Evolutionary conservation across 2,329 filamentous ascomycete species (phyloP).

Genomic region (Diaporthe citriasiana): DNA sequence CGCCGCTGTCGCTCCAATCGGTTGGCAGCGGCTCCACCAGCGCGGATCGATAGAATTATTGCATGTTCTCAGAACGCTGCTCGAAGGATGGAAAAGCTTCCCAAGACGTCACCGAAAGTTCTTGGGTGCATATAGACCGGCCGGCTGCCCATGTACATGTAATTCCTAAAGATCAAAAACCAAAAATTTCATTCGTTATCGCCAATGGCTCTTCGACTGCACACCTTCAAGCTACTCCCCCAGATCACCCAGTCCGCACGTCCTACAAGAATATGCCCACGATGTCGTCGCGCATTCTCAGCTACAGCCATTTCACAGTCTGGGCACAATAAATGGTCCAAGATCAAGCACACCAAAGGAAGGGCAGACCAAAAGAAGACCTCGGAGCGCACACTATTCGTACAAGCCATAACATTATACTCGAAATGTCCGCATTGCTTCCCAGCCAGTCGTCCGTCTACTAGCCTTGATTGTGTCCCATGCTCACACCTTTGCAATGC

Average conservation of each 20-base stretch:
- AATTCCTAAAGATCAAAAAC: neutral
- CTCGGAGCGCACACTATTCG: constrained; percentile 75
- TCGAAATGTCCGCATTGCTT: constrained; percentile 73
- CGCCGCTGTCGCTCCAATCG: constrained; percentile 37
- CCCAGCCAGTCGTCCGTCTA: constrained; percentile 29
- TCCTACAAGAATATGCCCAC: constrained; percentile 55
- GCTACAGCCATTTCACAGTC: constrained; percentile 63
- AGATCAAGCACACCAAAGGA: constrained; percentile 95
- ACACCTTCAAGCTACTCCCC: constrained; percentile 24
- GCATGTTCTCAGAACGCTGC: neutral
- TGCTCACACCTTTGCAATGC: constrained; percentile 37
- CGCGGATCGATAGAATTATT: constrained; percentile 37
- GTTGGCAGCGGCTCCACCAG: constrained; percentile 40
- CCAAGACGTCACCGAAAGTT: constrained; percentile 6
- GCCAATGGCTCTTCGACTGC: constrained; percentile 36
- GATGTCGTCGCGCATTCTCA: constrained; percentile 64
- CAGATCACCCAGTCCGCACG: constrained; percentile 25
- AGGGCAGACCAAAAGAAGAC: constrained; percentile 86
- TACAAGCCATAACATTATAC: constrained; percentile 80
- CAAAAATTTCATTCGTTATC: too few relatives aligned
- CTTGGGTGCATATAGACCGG: neutral
- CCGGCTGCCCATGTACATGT: neutral
- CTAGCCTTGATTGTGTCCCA: neutral
- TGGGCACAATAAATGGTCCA: constrained; percentile 95
- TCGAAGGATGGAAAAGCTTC: constrained; percentile 7